A percentile compares a stretch with the other conserved stretches of the same genome.
These are phyloP conservation scores for Globisporangium cylindrosporum DNA, from an alignment of 352 stramenopile genomes.

Conservation along the genomic window DNA sequence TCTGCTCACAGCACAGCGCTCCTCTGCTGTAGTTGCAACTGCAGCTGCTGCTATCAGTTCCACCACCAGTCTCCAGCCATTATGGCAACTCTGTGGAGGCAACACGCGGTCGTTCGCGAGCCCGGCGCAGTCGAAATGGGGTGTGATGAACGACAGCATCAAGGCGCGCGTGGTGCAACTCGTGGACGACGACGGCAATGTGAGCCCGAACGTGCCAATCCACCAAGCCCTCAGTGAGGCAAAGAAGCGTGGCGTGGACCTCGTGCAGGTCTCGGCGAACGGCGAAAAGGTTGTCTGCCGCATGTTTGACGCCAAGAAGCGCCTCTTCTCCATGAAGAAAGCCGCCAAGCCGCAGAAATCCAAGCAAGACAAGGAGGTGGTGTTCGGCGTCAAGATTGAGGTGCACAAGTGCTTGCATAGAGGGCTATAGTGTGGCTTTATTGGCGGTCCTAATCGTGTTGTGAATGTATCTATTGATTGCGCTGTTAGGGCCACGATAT, in stretches of 20 bases:
- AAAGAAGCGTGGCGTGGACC: constrained; percentile 43
- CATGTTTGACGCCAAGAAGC: constrained; percentile 78
- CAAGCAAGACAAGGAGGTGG: constrained; percentile 72
- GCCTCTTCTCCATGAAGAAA: constrained; percentile 69
- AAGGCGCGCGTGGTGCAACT: constrained; percentile 47
- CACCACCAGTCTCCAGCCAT: not conserved
- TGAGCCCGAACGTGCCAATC: constrained; percentile 52
- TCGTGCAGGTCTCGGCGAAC: constrained; percentile 66
- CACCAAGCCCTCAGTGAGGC: constrained; percentile 53
- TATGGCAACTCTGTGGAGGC: not conserved
- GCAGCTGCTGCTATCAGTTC: not conserved
- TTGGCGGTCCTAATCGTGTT: not conserved
- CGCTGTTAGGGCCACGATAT: constrained; percentile 51
- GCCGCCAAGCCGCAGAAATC: constrained; percentile 55
- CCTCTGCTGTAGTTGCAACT: not conserved
- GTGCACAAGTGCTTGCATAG: constrained; percentile 21
- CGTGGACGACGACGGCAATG: constrained; percentile 46
- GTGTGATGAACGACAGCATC: constrained; percentile 65
- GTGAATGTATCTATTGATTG: not conserved
- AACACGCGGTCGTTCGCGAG: constrained; percentile 26
- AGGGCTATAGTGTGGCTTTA: not conserved
- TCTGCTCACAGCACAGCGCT: not conserved
- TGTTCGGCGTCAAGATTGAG: constrained; percentile 68
- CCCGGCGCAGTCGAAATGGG: constrained; percentile 34
- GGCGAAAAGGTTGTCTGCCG: constrained; percentile 45